Conservation (phyloP, 2,329 filamentous ascomycete species). For the Aschersonia sp. region DNA sequence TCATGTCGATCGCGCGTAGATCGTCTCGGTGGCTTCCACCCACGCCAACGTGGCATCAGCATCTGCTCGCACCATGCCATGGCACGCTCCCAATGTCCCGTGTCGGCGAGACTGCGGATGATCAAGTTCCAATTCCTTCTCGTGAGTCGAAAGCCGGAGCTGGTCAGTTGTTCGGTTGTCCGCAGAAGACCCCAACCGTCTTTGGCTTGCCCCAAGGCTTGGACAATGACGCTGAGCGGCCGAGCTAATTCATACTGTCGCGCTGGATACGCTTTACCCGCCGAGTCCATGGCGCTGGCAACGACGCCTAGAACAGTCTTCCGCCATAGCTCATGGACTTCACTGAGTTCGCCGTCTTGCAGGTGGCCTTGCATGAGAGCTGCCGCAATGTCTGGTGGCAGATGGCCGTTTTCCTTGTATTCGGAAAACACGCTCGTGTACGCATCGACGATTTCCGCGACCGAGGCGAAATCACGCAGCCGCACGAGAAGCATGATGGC, state of each 20-base stretch:
- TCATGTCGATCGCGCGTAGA: constrained; percentile 20
- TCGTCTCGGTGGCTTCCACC: constrained; percentile 38
- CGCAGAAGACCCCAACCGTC: constrained; percentile 31
- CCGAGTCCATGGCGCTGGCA: constrained; percentile 13
- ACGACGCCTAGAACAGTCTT: constrained; percentile 40
- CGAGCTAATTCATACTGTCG: constrained; percentile 39
- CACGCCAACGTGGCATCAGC: constrained; percentile 66
- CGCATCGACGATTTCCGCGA: constrained; percentile 39
- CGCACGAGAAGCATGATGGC: constrained; percentile 19
- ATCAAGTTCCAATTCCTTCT: constrained; percentile 70
- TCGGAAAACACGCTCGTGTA: constrained; percentile 29
- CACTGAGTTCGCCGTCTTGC: constrained; percentile 38
- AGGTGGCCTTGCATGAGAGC: constrained; percentile 56
- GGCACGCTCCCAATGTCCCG: constrained; percentile 47
- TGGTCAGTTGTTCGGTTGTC: constrained; percentile 40
- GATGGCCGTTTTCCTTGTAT: constrained; percentile 14
- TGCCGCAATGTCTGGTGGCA: constrained; percentile 41
- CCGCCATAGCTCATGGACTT: constrained; percentile 54
- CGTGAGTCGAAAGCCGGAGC: constrained; percentile 58
- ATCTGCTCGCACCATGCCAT: constrained; percentile 61
- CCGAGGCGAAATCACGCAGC: constrained; percentile 33
- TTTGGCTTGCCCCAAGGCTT: constrained; percentile 23
- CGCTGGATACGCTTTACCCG: constrained; percentile 22
- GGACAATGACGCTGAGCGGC: constrained; percentile 33
- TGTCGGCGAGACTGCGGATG: constrained; percentile 50